Conservation (phyloP, 2,329 filamentous ascomycete species). For the Penicillium sp. region DNA sequence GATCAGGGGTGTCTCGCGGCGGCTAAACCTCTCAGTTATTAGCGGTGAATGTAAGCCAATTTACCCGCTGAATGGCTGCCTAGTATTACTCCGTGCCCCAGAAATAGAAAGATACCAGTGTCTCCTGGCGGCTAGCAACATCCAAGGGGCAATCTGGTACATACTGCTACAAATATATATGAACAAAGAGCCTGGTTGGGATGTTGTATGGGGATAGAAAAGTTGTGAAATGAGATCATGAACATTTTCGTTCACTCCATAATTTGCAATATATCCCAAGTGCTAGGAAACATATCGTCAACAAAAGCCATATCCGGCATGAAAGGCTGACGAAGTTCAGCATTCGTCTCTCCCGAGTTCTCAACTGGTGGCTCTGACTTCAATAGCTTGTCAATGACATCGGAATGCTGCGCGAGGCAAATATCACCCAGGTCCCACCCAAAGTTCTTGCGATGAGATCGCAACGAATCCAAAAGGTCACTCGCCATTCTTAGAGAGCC, state of each 20-base stretch:
- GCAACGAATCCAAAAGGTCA: constrained; percentile 43
- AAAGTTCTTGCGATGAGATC: constrained; percentile 38
- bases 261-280: constrained; percentile 11
- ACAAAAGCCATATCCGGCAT: constrained; percentile 10
- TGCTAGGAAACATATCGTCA: constrained; percentile 11
- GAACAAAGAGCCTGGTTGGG: too few relatives aligned
- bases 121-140: too few relatives aligned
- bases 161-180: too few relatives aligned
- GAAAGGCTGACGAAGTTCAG: constrained; percentile 2
- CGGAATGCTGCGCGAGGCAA: constrained; percentile 49
- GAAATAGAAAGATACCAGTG: too few relatives aligned
- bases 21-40: too few relatives aligned
- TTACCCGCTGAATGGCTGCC: too few relatives aligned
- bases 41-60: too few relatives aligned
- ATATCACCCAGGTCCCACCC: constrained; percentile 53
- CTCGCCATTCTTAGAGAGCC: constrained; percentile 44
- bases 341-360: background rate
- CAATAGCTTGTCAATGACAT: constrained; percentile 46
- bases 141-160: too few relatives aligned
- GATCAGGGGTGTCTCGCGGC: too few relatives aligned
- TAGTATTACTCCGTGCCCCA: too few relatives aligned
- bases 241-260: background rate
- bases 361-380: background rate
- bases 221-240: background rate
- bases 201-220: too few relatives aligned